A percentile compares a stretch with the other conserved stretches of the same genome.
phyloP scores from a whole-genome alignment of 2,329 filamentous ascomycete genomes.

The Rutstroemia sp. region DNA sequence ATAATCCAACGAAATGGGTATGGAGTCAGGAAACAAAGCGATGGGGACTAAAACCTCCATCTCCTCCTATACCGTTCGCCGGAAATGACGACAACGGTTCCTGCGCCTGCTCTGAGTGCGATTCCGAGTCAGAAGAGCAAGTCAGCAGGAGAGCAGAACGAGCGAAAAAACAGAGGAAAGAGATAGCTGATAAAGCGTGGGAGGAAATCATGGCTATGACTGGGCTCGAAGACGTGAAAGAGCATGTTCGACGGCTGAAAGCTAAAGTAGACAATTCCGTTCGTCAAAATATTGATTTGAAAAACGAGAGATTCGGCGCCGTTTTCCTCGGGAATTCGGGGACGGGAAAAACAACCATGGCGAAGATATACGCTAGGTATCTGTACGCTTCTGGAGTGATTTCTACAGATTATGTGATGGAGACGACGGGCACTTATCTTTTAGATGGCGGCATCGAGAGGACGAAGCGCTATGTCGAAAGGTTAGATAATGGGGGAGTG shows the following conservation, averaged over 20 bases:
- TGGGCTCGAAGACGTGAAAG: conserved; percentile 47
- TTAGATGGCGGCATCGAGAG: conserved; percentile 52
- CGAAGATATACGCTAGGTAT: conserved; percentile 59
- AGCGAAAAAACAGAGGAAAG: conserved; percentile 23
- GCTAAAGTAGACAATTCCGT: conserved; percentile 39
- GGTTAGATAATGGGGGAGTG: conserved; percentile 58
- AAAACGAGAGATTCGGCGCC: conserved; percentile 41
- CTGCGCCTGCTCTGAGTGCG: neutral
- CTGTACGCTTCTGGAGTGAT: conserved; percentile 53
- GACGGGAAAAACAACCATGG: conserved; percentile 62
- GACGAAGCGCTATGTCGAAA: conserved; percentile 48
- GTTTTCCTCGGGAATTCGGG: conserved; percentile 49
- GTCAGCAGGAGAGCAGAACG: neutral
- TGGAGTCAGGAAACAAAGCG: neutral
- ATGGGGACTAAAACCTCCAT: neutral
- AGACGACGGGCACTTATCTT: conserved; percentile 59
- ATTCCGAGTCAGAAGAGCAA: neutral
- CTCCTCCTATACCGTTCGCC: neutral
- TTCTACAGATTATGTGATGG: conserved; percentile 49
- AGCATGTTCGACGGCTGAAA: conserved; percentile 43
- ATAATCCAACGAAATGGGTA: neutral
- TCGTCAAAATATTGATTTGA: conserved; percentile 38
- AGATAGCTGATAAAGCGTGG: conserved; percentile 35
- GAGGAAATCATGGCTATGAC: conserved; percentile 46
- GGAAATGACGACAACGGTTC: neutral